Conservation (phyloP, 768 basidiomycete genomes). For the Lactifluus rugatus region DNA sequence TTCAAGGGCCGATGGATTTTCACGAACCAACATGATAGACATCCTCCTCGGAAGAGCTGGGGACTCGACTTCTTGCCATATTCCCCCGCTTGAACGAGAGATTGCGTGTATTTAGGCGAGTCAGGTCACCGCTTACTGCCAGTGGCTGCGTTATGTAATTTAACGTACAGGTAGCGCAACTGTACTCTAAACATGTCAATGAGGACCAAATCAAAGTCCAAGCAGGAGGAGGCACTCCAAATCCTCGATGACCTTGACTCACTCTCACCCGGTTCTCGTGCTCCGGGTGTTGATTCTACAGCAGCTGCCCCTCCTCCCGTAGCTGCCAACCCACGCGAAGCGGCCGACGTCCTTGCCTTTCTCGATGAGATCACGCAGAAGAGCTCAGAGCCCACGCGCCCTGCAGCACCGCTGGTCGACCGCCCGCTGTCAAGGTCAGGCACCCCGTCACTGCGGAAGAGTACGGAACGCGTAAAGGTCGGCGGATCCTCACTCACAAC, state of each 20-base stretch:
- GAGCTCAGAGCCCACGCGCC: slow-evolving; percentile 65
- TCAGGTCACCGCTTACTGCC: too few species aligned
- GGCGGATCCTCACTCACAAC: slow-evolving; percentile 34
- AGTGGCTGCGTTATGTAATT: too few species aligned
- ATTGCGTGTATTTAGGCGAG: too few species aligned
- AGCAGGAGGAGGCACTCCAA: slow-evolving; percentile 81
- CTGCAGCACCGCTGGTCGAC: slow-evolving; percentile 46
- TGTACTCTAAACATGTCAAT: slow-evolving; percentile 22
- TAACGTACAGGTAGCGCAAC: too few species aligned
- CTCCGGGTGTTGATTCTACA: slow-evolving; percentile 16
- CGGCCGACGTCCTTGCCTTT: slow-evolving; percentile 81
- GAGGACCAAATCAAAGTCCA: slow-evolving; percentile 52
- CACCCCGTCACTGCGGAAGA: slow-evolving; percentile 64
- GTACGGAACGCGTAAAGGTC: slow-evolving; percentile 64
- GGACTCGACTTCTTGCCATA: background rate
- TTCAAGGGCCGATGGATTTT: background rate
- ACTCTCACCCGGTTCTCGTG: slow-evolving; percentile 32
- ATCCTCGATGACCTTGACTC: slow-evolving; percentile 94
- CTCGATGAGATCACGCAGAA: slow-evolving; percentile 93
- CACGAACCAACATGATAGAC: slow-evolving; percentile 24
- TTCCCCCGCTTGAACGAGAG: background rate
- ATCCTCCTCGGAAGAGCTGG: slow-evolving; percentile 14
- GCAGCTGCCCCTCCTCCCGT: slow-evolving; percentile 22
- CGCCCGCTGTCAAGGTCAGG: slow-evolving; percentile 54
- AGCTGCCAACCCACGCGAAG: slow-evolving; percentile 47